These are phyloP conservation scores for Xanthoceras sorbifolium DNA, from an alignment of 345 rosid genomes.

Conservation along the genomic window DNA sequence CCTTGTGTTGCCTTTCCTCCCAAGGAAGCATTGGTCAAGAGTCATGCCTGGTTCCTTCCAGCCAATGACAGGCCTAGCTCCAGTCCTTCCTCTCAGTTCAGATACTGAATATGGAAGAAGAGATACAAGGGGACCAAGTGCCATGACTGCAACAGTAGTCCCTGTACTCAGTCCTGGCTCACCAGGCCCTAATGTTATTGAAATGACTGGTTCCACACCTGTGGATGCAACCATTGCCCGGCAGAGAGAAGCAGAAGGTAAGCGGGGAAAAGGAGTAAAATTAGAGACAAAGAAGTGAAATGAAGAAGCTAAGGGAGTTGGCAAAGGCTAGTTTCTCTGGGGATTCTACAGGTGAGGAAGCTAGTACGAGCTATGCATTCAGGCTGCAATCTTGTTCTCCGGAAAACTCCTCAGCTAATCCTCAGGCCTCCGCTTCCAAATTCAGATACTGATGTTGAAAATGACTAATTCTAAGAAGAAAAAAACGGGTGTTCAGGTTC, in stretches of 20 bases:
- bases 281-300: slow-evolving; percentile 35
- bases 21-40: slow-evolving; percentile 45
- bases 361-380: slow-evolving; percentile 22
- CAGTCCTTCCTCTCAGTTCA: slow-evolving; percentile 36
- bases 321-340: slow-evolving; percentile 51
- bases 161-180: slow-evolving; percentile 46
- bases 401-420: slow-evolving; percentile 14
- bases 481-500: background rate
- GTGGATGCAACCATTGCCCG: slow-evolving; percentile 7
- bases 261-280: slow-evolving; percentile 23
- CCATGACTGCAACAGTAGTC: slow-evolving; percentile 51
- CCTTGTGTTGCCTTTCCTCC: slow-evolving; percentile 50
- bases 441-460: slow-evolving; percentile 13
- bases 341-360: slow-evolving; percentile 28
- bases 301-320: slow-evolving; percentile 51
- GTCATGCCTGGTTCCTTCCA: slow-evolving; percentile 29
- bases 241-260: slow-evolving; percentile 27
- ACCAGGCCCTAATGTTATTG: slow-evolving; percentile 23
- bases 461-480: background rate
- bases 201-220: slow-evolving; percentile 10
- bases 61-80: slow-evolving; percentile 36
- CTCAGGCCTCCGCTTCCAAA: slow-evolving; percentile 30
- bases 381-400: slow-evolving; percentile 15
- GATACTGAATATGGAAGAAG: slow-evolving; percentile 28
- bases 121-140: slow-evolving; percentile 22